A percentile compares a stretch with the other conserved stretches of the same genome.
phyloP scores from a whole-genome alignment of 2,329 filamentous ascomycete species.

The Aspergillus pseudotamarii region DNA sequence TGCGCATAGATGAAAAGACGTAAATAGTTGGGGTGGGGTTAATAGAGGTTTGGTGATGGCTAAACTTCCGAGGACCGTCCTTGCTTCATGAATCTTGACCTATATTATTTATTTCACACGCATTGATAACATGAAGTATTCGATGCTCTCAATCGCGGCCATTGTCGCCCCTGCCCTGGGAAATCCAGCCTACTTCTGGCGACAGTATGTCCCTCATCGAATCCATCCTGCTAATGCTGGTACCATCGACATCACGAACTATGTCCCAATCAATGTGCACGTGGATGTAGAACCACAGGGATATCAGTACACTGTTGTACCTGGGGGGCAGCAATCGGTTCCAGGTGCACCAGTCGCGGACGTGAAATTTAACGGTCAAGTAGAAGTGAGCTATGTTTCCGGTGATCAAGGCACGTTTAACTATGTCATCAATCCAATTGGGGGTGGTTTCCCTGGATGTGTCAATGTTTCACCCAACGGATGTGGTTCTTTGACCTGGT shows the following conservation, averaged over 20 bases:
- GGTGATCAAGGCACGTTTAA: background rate
- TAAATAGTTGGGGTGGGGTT: background rate
- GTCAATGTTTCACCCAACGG: background rate
- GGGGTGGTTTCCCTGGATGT: background rate
- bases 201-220: background rate
- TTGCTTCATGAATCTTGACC: background rate
- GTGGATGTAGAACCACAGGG: background rate
- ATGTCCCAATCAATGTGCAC: background rate
- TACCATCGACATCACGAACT: background rate
- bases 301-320: background rate
- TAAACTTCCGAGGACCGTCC: background rate
- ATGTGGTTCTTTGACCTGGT: background rate
- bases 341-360: background rate
- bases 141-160: background rate
- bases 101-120: background rate
- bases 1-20: background rate
- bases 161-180: background rate
- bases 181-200: background rate
- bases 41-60: background rate
- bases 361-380: background rate
- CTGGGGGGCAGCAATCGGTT: background rate
- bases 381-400: background rate
- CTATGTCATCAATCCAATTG: background rate
- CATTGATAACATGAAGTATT: background rate
- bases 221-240: background rate